Evolutionary conservation across 352 stramenopile species (phyloP).

Genomic region (Pythium sukuiense): DNA sequence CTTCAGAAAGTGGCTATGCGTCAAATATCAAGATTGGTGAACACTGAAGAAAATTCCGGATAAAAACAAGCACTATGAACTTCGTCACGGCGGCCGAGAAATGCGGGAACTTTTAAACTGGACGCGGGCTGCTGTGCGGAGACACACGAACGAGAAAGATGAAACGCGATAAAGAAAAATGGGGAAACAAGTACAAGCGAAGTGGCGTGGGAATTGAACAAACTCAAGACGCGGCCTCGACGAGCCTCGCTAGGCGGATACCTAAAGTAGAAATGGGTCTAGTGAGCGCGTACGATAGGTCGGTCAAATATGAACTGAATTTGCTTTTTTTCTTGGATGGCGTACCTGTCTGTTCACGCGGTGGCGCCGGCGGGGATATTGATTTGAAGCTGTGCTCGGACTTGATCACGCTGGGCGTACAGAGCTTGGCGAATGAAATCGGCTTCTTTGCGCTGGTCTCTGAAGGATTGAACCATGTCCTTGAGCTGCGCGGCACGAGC

Average conservation of each 20-base stretch:
- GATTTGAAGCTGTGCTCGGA: constrained; percentile 4
- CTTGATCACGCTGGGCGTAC: constrained; percentile 18
- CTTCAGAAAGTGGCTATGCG: constrained; percentile 31
- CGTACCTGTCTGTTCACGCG: not conserved
- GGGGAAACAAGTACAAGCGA: constrained; percentile 7
- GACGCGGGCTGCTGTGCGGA: constrained; percentile 14
- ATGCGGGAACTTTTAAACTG: constrained; percentile 27
- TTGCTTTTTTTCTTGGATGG: constrained; percentile 7
- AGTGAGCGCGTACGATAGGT: constrained; percentile 10
- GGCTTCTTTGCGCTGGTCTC: constrained; percentile 17
- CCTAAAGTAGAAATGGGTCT: constrained; percentile 16
- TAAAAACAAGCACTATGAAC: constrained; percentile 13
- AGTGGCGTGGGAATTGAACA: constrained; percentile 17
- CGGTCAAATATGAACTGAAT: constrained; percentile 27
- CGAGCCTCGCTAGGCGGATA: constrained; percentile 1
- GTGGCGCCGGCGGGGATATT: not conserved
- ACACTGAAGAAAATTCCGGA: constrained; percentile 17
- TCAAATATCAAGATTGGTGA: constrained; percentile 27
- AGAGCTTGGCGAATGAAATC: constrained; percentile 6
- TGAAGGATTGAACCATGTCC: constrained; percentile 17
- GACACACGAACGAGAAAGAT: constrained; percentile 33
- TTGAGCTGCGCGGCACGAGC: constrained; percentile 4
- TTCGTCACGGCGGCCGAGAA: constrained; percentile 19
- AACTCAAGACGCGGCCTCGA: constrained; percentile 12
- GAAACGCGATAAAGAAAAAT: constrained; percentile 14